A percentile compares a stretch with the other conserved stretches of the same genome.
Evolutionary conservation across 108 stramenopile genomes (phyloP).

Genomic region (Mayamaea pseudoterrestris): DNA sequence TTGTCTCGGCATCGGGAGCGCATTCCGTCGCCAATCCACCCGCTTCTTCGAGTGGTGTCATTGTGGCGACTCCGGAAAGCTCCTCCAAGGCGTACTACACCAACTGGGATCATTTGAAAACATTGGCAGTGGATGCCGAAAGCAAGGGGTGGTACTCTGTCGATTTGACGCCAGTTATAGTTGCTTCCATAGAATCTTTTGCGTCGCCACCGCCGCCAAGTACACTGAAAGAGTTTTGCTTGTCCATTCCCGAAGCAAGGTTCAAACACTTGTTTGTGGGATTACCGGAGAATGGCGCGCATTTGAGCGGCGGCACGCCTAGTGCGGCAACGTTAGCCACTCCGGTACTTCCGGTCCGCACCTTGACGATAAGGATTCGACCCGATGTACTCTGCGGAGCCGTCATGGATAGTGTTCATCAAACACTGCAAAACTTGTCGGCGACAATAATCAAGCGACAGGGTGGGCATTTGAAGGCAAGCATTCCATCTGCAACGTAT

Average conservation of each 20-base stretch:
- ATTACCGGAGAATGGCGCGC: background rate
- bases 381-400: conserved; percentile 79
- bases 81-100: background rate
- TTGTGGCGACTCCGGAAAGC: too few relatives aligned
- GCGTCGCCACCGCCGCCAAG: background rate
- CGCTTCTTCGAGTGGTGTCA: too few relatives aligned
- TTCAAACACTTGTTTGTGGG: conserved; percentile 7
- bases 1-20: too few relatives aligned
- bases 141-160: conserved; percentile 6
- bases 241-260: background rate
- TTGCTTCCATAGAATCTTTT: too few relatives aligned
- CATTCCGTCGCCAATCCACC: too few relatives aligned
- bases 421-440: conserved; percentile 11
- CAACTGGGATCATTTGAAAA: background rate
- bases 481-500: background rate
- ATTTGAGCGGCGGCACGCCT: background rate
- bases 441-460: conserved; percentile 33
- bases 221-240: conserved; percentile 2
- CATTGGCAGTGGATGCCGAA: background rate
- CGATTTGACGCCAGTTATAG: conserved; percentile 2
- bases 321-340: conserved; percentile 2
- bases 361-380: conserved; percentile 62
- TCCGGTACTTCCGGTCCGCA: conserved; percentile 40
- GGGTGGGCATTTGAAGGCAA: conserved; percentile 42
- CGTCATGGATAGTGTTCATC: conserved; percentile 40